Evolutionary conservation across 139 green algal species (phyloP).

Genomic region (Trebouxia sp.): DNA sequence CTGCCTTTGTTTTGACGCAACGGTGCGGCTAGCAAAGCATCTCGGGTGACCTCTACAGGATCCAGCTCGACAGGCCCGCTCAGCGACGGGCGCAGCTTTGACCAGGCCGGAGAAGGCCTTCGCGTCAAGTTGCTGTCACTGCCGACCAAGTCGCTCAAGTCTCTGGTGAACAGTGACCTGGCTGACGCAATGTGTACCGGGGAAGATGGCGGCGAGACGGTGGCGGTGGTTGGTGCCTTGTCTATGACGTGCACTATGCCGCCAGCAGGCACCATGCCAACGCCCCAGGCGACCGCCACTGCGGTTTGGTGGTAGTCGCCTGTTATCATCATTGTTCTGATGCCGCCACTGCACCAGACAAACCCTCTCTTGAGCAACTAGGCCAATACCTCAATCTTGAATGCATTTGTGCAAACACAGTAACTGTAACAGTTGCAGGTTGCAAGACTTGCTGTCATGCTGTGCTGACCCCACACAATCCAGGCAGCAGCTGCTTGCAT

Average conservation of each 20-base stretch:
- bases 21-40: not conserved
- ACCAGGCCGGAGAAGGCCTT: not conserved
- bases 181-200: not conserved
- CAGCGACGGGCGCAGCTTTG: not conserved
- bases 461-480: not conserved
- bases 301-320: slow-evolving; percentile 17
- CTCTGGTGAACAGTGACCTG: not conserved
- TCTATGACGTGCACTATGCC: slow-evolving; percentile 4
- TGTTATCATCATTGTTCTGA: slow-evolving; percentile 23
- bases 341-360: slow-evolving; percentile 14
- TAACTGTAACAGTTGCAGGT: no score
- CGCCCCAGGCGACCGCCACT: not conserved
- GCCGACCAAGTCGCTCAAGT: not conserved
- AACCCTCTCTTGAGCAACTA: no score
- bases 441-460: no score
- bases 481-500: not conserved
- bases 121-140: no score
- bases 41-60: not conserved
- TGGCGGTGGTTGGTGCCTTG: not conserved
- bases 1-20: not conserved
- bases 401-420: no score
- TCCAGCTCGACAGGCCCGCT: no score
- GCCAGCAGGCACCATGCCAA: slow-evolving; percentile 1
- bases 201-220: not conserved
- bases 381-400: no score